Base-by-base conservation (phyloP, 2,329 filamentous ascomycete genomes). In the Elsinoe perseae region DNA sequence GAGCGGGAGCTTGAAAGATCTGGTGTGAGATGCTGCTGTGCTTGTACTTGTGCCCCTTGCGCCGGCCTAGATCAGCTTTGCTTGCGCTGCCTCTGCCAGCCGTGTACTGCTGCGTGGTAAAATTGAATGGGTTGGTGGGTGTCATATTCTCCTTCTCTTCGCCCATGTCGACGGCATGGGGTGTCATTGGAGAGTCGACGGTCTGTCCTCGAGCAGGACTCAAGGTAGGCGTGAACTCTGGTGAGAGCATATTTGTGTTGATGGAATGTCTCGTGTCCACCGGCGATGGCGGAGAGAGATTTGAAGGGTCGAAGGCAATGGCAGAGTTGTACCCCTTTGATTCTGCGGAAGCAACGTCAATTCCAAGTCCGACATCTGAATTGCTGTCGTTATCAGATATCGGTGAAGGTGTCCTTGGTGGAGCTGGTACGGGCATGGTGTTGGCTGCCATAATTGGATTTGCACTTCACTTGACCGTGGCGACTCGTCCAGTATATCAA, bases 21-120 rank as follows among this genome's bases (percentile, higher is more conserved):
- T 96, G 91, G 69, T 97, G 91, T 18, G 89, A 95, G 57, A 98
- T 86, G 69, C 89, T 95, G 69, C 88, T 95, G 75, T 97, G 92
- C 69, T 96, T 95, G 79, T 98, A 98, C 70, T 93, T 90, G 75
- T 98, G 93, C 60, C 93, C 93, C 59, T 92, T 86, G 62, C 93
- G 84, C 71, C 95, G 89, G 61, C 91, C 91, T 61, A 96, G 83
- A 64, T 89, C 92, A 85, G 88, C 86, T 75, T 90, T 92, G 20
- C 57, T 56, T 4, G 55, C 57, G 60, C 58, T 30, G 16, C 54
- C 44, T 30, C 54, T 59, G 14, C 62, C 69, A 6, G 71, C 72
- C 55, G 68, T 69, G 62, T 78, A 78, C 60, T 72, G 67, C 50
- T 73, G 68, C 1, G 92, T 87, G 73, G 95, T 83, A 72, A 97